These are phyloP conservation scores for Aspergillus cristatus DNA, from an alignment of 495 filamentous ascomycete species.

Conservation along the genomic window DNA sequence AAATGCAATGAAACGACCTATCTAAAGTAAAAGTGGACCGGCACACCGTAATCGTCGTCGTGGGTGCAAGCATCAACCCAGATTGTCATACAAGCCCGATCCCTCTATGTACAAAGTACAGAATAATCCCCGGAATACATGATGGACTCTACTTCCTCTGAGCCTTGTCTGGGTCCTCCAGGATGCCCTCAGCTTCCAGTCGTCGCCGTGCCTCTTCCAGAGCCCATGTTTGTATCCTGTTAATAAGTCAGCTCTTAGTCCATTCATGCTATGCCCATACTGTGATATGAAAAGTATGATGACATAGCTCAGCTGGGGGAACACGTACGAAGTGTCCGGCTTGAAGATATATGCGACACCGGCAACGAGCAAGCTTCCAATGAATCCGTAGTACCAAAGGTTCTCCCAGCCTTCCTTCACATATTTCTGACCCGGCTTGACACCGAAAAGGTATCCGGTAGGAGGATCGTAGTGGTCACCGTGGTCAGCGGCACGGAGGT, in stretches of 20 bases:
- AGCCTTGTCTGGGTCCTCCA: slow-evolving; percentile 59
- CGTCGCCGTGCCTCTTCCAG: slow-evolving; percentile 89
- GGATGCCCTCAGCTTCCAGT: slow-evolving; percentile 89
- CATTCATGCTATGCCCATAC: too few relatives aligned
- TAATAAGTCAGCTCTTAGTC: slow-evolving; percentile 22
- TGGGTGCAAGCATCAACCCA: slow-evolving; percentile 25
- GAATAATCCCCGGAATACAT: slow-evolving; percentile 14
- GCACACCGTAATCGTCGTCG: slow-evolving; percentile 27
- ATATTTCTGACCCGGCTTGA: slow-evolving; percentile 89
- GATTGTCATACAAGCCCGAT: slow-evolving; percentile 24
- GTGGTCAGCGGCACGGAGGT: slow-evolving; percentile 44
- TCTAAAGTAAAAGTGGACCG: slow-evolving; percentile 27
- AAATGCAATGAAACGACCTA: slow-evolving; percentile 30
- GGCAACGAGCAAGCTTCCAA: slow-evolving; percentile 66
- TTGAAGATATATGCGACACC: slow-evolving; percentile 88
- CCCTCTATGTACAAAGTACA: slow-evolving; percentile 44
- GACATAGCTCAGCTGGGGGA: slow-evolving; percentile 2
- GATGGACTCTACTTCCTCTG: slow-evolving; percentile 25
- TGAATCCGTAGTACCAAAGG: slow-evolving; percentile 81
- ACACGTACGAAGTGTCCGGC: slow-evolving; percentile 92
- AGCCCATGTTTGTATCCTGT: slow-evolving; percentile 97
- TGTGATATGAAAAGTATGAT: too few relatives aligned
- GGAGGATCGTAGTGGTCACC: slow-evolving; percentile 84
- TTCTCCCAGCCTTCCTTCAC: slow-evolving; percentile 94
- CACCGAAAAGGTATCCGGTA: slow-evolving; percentile 79